Evolutionary conservation across 2,329 filamentous ascomycete species (phyloP), one percentile per base, ranked within the genome.

Genomic region (Hypoxylon rubiginosum): DNA sequence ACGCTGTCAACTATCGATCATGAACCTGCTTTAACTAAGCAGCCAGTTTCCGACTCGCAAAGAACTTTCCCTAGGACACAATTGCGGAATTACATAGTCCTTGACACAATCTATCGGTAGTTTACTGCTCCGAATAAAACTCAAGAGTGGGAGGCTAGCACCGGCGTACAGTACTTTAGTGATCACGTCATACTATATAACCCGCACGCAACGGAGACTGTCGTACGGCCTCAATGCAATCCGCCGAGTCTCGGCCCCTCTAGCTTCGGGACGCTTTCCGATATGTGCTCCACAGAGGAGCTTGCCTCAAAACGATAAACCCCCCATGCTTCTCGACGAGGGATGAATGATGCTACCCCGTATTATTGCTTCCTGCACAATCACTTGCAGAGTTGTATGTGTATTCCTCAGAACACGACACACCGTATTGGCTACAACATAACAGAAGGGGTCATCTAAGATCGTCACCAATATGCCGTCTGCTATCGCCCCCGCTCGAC

Each of bases 171-270:
- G 32, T 43, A 39, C 45, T 55, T 32, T 45, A 39, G 51, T 43
- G 43, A 69, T 67, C 58, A 67, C 67, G 67, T 34, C 64, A 69
- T 69, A 49, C 43, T 49, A 50, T 62, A 64, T 57, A 45, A 63
- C 64, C 64, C 36, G 54, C 67, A 67, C 67, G 67, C 63, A 67
- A 69, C 50, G 10, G 24, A 24, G 11, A 32, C 2, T 34, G n/a
- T 6, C 49, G 49, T 36, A 57, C 56, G 50, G 49, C 26, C 43
- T 36, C 39, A n/a, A 65, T 48, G 50, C 30, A 32, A 30, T 15
- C 36, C 26, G 17, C 36, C 57, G 24, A 50, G 10, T 48, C 28
- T 63, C 55, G 30, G 53, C 64, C 57, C 53, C 45, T 60, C 41
- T 19, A 52, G 10, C 46, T 36, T 61, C 63, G 60, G 60, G 24